Evolutionary conservation across 2,329 filamentous ascomycete genomes (phyloP), one percentile per base, ranked within the genome.

Genomic region (Nothopassalora personata): DNA sequence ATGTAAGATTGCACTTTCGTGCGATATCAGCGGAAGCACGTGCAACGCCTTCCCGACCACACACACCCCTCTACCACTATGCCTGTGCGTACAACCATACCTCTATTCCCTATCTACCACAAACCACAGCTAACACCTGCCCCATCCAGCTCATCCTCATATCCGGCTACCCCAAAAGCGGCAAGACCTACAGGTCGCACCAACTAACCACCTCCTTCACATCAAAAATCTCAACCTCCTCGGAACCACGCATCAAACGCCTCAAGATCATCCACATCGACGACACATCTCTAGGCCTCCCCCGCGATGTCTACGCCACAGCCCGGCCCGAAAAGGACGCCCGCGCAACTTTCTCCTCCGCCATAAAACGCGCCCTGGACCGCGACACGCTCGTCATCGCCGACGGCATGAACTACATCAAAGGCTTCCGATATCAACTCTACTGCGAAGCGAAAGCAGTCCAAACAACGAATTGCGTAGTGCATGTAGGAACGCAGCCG

Each of bases 381-480:
- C 82, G 85, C 58, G 84, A 85, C 68, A 87, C 90, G 69, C 85
- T 95, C 59, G 88, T 94, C 54, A 84, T 95, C 50, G 83, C 91
- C 15, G 90, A 95, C 71, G 86, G 86, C 1, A 77, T 90, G 60
- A 94, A 94, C 74, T 95, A 94, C 75, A 95, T 95, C 76, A 94
- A 94, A 74, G 90, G 90, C 39, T 94, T 89, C 83, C 82, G 90
- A 52, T 95, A 95, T 72, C 90, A 95, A 78, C 79, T 95, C 23
- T 88, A 87, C 73, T 93, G 90, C 76, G 90, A 94, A 75, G 85
- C 90, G 39, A 94, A 94, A 75, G 90, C 90, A 51, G 77, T 89
- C 56, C 79, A 86, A 63, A 94, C 90, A 3, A 84, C 88, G 3
- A 88, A 83, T 73, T 91, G 88, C 68, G 84, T 94, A 58, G 77